Evolutionary conservation across 805 yeast genomes (phyloP), one percentile per base, ranked within the genome.

Genomic region (Blastobotrys muscicola): DNA sequence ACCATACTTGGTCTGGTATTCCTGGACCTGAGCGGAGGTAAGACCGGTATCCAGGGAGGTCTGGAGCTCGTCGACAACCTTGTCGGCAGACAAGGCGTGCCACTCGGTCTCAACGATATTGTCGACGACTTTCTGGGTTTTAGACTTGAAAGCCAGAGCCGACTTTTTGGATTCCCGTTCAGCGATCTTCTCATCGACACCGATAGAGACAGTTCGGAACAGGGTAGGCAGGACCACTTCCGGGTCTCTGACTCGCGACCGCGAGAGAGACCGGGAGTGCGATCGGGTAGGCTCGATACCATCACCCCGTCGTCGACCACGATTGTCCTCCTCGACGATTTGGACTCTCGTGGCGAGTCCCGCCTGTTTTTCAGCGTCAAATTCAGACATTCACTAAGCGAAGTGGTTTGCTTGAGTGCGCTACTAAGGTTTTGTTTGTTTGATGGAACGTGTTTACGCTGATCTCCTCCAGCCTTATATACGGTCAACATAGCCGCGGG

Each of bases 191-290:
- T 38, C 41, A n/a, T 38, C 41, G 9, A 38, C 41, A 16, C 41
- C 41, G 29, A 38, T 38, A 10, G 41, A 38, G 16, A 38, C 41
- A 38, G 33, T 29, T 9, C 41, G 41, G 34, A 20, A 38, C 16
- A 38, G 11, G 4, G 41, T 29, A 20, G 41, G 41, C n/a, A 38
- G 41, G 11, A 38, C 41, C 20, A 38, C 33, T 14, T 38, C 41
- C 9, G 41, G 41, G 33, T 38, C 36, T 9, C 11, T 15, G 16
- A 33, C 36, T 11, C 13, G n/a, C 13, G 33, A 31, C 15, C 16
- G 36, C 20, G 36, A 33, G 11, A 33, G 20, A 9, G 36, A 33
- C 11, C 36, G 36, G 15, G 36, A 33, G 11, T 15, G 14, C 10
- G 36, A 33, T 6, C 36, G 36, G 20, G 15, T 12, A 9, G 36